Evolutionary conservation across 768 basidiomycete species (phyloP).

Genomic region (Macrolepiota fuliginosa): DNA sequence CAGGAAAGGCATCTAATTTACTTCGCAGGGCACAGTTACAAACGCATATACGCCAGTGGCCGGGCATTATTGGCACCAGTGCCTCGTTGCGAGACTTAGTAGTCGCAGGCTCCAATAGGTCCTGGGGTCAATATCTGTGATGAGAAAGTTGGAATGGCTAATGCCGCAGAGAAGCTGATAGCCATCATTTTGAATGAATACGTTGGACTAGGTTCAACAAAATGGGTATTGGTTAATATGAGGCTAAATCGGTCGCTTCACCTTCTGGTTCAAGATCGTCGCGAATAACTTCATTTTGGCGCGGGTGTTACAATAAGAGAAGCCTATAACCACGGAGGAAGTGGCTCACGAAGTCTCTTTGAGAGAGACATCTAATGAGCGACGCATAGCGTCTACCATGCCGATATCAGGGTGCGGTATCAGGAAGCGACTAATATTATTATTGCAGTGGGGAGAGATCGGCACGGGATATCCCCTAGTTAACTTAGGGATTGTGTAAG

Average conservation of each 20-base stretch:
- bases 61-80: constrained; percentile 10
- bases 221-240: background rate
- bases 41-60: constrained; percentile 20
- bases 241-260: background rate
- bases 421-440: background rate
- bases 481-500: background rate
- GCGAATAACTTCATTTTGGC: constrained; percentile 6
- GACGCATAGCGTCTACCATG: background rate
- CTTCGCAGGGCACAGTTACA: constrained; percentile 2
- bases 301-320: background rate
- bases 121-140: constrained; percentile 13
- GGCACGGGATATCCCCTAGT: background rate
- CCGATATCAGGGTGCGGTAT: background rate
- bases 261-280: constrained; percentile 18
- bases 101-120: constrained; percentile 13
- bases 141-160: constrained; percentile 17
- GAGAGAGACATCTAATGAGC: no score
- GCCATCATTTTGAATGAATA: constrained; percentile 16
- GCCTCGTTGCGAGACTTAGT: constrained; percentile 15
- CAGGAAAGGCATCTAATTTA: background rate
- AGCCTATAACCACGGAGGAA: background rate
- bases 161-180: constrained; percentile 20
- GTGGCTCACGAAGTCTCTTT: background rate
- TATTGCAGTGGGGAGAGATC: background rate
- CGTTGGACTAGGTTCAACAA: constrained; percentile 10